phyloP scores from a whole-genome alignment of 2,329 filamentous ascomycete genomes.

The Periconia sp. region DNA sequence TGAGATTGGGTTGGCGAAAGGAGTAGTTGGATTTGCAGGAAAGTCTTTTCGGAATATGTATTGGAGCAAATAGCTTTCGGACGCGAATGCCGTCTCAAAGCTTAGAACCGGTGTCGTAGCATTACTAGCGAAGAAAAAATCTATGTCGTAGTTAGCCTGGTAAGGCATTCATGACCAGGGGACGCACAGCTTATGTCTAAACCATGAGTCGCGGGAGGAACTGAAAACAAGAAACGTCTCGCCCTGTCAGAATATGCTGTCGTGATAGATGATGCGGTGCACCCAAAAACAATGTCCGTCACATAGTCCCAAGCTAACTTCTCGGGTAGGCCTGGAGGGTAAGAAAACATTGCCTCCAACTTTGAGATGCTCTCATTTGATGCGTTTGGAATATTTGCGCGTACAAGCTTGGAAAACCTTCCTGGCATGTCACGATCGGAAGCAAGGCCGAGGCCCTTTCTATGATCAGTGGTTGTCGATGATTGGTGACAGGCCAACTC shows the following conservation, averaged over 20 bases:
- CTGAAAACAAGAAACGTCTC: conserved; percentile 4
- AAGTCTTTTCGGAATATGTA: conserved; percentile 7
- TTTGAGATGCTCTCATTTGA: conserved; percentile 2
- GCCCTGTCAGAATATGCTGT: conserved; percentile 1
- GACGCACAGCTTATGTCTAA: conserved; percentile 8
- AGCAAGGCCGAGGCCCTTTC: conserved; percentile 4
- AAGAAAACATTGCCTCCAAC: conserved; percentile 5
- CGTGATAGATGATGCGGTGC: conserved; percentile 5
- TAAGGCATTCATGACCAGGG: background rate
- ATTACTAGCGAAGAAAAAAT: conserved; percentile 8
- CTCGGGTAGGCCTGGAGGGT: conserved; percentile 3
- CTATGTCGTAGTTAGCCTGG: too few relatives aligned
- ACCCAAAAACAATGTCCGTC: conserved; percentile 6
- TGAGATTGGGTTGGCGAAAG: conserved; percentile 1
- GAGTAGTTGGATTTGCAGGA: background rate
- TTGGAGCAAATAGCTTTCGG: conserved; percentile 5
- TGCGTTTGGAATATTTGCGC: conserved; percentile 10
- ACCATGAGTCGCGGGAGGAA: conserved; percentile 11
- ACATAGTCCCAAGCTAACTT: conserved; percentile 9
- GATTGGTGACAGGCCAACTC: too few relatives aligned
- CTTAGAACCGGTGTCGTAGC: conserved; percentile 3
- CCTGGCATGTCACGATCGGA: conserved; percentile 10
- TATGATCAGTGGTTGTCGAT: background rate
- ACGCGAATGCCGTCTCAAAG: conserved; percentile 2
- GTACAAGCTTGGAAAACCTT: conserved; percentile 9